Conservation (phyloP, 2,329 filamentous ascomycete species). For the Talaromyces sp. region DNA sequence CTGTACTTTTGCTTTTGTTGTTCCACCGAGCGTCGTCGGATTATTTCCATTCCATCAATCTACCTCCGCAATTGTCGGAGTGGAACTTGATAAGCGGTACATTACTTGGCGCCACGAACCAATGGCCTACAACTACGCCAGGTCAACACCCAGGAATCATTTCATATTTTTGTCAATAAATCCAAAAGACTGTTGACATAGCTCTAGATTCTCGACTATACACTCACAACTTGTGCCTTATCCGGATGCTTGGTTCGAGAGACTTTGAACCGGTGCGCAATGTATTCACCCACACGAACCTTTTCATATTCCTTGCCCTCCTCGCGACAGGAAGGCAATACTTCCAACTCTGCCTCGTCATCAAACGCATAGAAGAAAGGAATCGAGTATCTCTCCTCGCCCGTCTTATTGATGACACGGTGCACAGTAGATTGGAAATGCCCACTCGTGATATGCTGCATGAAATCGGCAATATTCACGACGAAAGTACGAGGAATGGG, state of each 20-base stretch:
- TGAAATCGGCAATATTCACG: not conserved
- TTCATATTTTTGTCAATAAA: not conserved
- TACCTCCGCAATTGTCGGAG: not conserved
- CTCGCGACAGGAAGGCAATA: not conserved
- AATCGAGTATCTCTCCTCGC: not conserved
- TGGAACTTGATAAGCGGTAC: not conserved
- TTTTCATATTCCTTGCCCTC: not conserved
- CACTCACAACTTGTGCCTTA: not conserved
- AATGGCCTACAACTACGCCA: not conserved
- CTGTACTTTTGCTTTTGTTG: not conserved
- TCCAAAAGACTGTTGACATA: not conserved
- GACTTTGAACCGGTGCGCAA: not conserved
- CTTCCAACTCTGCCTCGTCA: not conserved
- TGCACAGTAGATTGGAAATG: not conserved
- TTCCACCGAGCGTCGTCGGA: no score
- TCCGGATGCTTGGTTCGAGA: not conserved
- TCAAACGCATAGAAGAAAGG: not conserved
- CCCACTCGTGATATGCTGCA: not conserved
- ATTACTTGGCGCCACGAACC: not conserved
- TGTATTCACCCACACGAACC: not conserved
- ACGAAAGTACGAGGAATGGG: not conserved
- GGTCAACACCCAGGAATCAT: not conserved
- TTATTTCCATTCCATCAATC: not conserved
- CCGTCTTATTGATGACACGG: not conserved
- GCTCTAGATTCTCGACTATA: not conserved